phyloP scores from a whole-genome alignment of 2,329 filamentous ascomycete species.

The Pyrenophora tritici-repentis region DNA sequence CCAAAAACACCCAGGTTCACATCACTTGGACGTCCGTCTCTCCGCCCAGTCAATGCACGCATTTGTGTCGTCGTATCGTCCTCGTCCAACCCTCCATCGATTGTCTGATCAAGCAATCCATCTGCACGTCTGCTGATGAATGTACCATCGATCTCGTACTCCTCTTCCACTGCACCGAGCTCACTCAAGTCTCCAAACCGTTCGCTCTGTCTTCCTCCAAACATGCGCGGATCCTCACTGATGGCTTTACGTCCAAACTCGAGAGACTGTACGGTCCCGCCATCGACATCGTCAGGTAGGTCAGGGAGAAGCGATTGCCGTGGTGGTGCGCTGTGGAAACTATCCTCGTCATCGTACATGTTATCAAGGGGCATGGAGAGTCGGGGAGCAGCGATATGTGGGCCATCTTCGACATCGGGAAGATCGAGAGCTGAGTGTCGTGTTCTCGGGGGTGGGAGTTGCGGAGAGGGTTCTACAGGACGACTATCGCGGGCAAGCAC shows the following conservation, averaged over 20 bases:
- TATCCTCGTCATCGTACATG: slow-evolving; percentile 52
- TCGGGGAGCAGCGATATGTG: slow-evolving; percentile 48
- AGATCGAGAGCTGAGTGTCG: slow-evolving; percentile 48
- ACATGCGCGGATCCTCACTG: slow-evolving; percentile 49
- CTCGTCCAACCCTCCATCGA: slow-evolving; percentile 39
- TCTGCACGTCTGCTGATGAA: slow-evolving; percentile 46
- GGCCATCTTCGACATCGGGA: slow-evolving; percentile 55
- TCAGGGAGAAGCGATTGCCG: slow-evolving; percentile 45
- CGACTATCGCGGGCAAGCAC: slow-evolving; percentile 57
- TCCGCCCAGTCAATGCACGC: slow-evolving; percentile 34
- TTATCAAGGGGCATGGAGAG: slow-evolving; percentile 51
- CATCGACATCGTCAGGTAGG: slow-evolving; percentile 44
- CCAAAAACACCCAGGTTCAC: slow-evolving; percentile 41
- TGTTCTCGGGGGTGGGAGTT: slow-evolving; percentile 34
- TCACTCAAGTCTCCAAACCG: slow-evolving; percentile 56
- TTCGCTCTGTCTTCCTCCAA: slow-evolving; percentile 56
- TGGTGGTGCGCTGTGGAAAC: slow-evolving; percentile 47
- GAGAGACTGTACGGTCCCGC: slow-evolving; percentile 55
- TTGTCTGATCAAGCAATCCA: slow-evolving; percentile 45
- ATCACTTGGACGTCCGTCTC: slow-evolving; percentile 38
- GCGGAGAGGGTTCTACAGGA: slow-evolving; percentile 55
- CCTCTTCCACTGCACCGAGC: slow-evolving; percentile 41
- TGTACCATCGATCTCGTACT: slow-evolving; percentile 50
- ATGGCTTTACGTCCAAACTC: slow-evolving; percentile 51
- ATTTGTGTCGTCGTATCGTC: slow-evolving; percentile 38